Conservation (phyloP, 495 filamentous ascomycete genomes). For the Trichoderma parareesei region DNA sequence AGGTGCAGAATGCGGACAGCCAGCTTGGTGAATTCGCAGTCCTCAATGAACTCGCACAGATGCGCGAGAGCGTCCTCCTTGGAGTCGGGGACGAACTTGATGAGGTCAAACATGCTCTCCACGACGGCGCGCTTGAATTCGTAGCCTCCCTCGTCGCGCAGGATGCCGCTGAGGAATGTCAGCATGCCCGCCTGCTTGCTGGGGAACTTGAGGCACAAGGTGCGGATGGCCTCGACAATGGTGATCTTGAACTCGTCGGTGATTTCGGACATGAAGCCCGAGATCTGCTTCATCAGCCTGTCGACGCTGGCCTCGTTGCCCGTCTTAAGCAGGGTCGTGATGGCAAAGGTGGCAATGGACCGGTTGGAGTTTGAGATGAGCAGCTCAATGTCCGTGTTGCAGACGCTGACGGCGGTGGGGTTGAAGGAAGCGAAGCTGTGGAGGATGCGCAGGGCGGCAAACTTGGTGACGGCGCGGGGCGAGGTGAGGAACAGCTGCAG, state of each 20-base stretch:
- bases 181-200: slow-evolving; percentile 98
- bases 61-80: slow-evolving; percentile 96
- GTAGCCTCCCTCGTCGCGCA: slow-evolving; percentile 95
- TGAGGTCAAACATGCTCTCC: slow-evolving; percentile 98
- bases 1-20: slow-evolving; percentile 92
- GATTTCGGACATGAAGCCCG: slow-evolving; percentile 94
- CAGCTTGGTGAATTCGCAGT: slow-evolving; percentile 98
- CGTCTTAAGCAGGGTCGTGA: slow-evolving; percentile 95
- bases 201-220: slow-evolving; percentile 93
- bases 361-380: slow-evolving; percentile 95
- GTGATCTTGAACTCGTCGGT: slow-evolving; percentile 99
- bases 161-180: slow-evolving; percentile 85
- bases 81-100: slow-evolving; percentile 96
- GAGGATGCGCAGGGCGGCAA: slow-evolving; percentile 93
- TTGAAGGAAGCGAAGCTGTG: slow-evolving; percentile 94
- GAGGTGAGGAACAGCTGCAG: slow-evolving; percentile 95
- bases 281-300: slow-evolving; percentile 96
- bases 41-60: slow-evolving; percentile 98
- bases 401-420: slow-evolving; percentile 81
- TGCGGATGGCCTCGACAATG: slow-evolving; percentile 95
- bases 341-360: slow-evolving; percentile 95
- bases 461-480: slow-evolving; percentile 94
- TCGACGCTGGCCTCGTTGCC: slow-evolving; percentile 97
- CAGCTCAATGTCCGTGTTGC: slow-evolving; percentile 94
- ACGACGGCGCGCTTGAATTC: slow-evolving; percentile 97